Evolutionary conservation across 164 flowering plant genomes (phyloP), one percentile per base, ranked within the genome.

Genomic region (Euptelea pleiosperma): DNA sequence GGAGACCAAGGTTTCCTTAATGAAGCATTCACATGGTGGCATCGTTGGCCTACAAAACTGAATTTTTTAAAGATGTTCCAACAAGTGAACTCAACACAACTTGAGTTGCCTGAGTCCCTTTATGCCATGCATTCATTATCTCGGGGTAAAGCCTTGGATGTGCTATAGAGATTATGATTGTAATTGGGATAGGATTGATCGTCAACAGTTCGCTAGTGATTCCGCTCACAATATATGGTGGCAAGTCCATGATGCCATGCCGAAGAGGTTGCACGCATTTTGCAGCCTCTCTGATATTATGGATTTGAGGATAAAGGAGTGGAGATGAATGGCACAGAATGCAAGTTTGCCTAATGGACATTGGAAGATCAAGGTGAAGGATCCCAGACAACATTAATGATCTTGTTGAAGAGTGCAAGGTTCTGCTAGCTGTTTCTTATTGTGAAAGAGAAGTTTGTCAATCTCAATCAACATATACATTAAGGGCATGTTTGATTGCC

Each of bases 1-100:
- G 96, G 96, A 0, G 96, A 89, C 33, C 92, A 89, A 21, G n/a
- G n/a, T n/a, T n/a, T n/a, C n/a, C n/a, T n/a, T n/a, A n/a, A n/a
- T n/a, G n/a, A n/a, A n/a, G n/a, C 73, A 4, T 84, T 89, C 46
- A 70, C 79, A 1, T 89, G 91, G 89, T 89, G 96, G 92, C 96
- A 89, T 21, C 45, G 92, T 35, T 70, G 66, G 63, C 86, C 91
- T 0, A 7, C 10, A 1, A 70, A 33, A 31, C 7, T 77, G 2
- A 86, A 86, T 48, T 41, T n/a, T 11, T 66, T 89, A 8, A 84
- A 82, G 71, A 26, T 56, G 1, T 71, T 60, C 33, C 2, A 14
- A 3, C 8, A 0, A 4, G 15, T 5, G 3, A 44, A 52, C 25
- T 19, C 31, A 1, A 2, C 19, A 8, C 4, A 18, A 1, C 55